phyloP scores from a whole-genome alignment of 2,329 filamentous ascomycete genomes.

The Colletotrichum acutatum region DNA sequence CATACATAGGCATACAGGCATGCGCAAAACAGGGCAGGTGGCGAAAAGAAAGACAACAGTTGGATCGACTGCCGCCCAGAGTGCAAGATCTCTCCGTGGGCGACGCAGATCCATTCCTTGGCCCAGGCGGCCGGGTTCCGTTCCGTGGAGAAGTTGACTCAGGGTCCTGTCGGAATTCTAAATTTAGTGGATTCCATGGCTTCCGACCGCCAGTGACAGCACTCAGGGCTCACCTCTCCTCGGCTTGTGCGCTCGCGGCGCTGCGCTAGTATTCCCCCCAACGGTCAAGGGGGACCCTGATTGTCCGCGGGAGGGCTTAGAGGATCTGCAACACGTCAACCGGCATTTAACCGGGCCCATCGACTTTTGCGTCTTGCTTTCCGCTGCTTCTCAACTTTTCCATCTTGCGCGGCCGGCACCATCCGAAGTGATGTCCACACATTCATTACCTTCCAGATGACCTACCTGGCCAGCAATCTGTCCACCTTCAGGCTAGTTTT shows the following conservation, averaged over 20 bases:
- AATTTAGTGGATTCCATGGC: conserved; percentile 19
- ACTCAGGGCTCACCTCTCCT: background rate
- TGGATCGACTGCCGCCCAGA: background rate
- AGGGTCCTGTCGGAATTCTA: conserved; percentile 6
- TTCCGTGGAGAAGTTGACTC: conserved; percentile 10
- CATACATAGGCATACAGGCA: background rate
- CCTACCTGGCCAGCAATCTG: too few species aligned
- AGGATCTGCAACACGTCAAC: background rate
- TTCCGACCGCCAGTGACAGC: background rate
- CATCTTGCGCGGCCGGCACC: conserved; percentile 9
- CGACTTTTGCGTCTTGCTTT: background rate
- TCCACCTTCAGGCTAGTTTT: background rate
- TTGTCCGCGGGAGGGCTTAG: background rate
- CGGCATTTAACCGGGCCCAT: conserved; percentile 2
- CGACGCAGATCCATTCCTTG: conserved; percentile 3
- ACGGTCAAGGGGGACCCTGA: background rate
- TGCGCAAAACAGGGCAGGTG: conserved; percentile 4
- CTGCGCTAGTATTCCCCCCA: background rate
- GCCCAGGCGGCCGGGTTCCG: conserved; percentile 5
- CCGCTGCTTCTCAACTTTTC: background rate
- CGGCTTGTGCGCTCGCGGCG: background rate
- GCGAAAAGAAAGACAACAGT: background rate
- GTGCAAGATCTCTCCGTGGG: conserved; percentile 9
- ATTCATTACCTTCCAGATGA: too few species aligned
- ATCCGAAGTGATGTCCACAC: conserved; percentile 13